Evolutionary conservation across 495 filamentous ascomycete genomes (phyloP).

Genomic region (Arthonia radiata): DNA sequence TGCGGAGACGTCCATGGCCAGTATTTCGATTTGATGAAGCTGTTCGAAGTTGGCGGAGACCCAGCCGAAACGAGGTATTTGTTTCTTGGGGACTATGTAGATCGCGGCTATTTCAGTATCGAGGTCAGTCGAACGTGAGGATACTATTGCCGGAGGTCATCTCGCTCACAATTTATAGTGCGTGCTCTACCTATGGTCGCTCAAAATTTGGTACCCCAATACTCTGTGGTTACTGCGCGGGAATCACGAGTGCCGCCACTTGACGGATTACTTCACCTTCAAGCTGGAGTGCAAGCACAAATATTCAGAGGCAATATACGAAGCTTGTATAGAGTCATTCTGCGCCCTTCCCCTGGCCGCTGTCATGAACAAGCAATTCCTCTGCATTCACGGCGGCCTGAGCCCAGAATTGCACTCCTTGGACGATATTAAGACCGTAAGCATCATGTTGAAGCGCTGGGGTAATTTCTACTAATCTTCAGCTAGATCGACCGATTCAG

Average conservation of each 20-base stretch:
- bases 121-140: conserved; percentile 27
- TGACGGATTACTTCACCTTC: conserved; percentile 99
- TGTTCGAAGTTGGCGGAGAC: conserved; percentile 95
- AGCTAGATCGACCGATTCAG: conserved; percentile 84
- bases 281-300: conserved; percentile 99
- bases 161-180: conserved; percentile 24
- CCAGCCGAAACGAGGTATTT: conserved; percentile 89
- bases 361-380: conserved; percentile 98
- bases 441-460: background rate
- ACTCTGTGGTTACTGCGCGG: conserved; percentile 90
- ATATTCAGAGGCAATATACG: conserved; percentile 87
- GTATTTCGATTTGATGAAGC: conserved; percentile 98
- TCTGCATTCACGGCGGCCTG: conserved; percentile 92
- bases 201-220: conserved; percentile 98
- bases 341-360: conserved; percentile 82
- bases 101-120: conserved; percentile 95
- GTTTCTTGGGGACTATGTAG: conserved; percentile 94
- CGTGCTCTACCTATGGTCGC: conserved; percentile 85
- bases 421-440: conserved; percentile 69
- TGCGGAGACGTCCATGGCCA: conserved; percentile 97
- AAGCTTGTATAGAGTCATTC: conserved; percentile 96
- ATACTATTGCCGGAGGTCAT: conserved; percentile 1
- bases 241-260: conserved; percentile 94
- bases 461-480: conserved; percentile 3
- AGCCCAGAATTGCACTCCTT: conserved; percentile 89